These are phyloP conservation scores for Candida silvicultrix DNA, from an alignment of 805 yeast genomes.

Conservation along the genomic window DNA sequence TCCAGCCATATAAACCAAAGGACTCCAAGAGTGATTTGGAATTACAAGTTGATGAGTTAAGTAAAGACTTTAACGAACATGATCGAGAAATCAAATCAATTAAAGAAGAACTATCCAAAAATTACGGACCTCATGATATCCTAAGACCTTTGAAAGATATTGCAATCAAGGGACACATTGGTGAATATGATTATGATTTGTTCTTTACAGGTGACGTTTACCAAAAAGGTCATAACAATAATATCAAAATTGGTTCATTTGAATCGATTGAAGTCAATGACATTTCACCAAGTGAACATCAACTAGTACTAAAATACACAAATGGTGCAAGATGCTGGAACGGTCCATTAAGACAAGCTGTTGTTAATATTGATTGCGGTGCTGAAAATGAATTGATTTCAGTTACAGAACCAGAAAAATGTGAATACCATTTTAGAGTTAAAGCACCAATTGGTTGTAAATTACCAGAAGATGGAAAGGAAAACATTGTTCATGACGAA, in stretches of 20 bases:
- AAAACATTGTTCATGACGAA: background rate
- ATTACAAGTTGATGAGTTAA: constrained; percentile 9
- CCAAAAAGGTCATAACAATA: constrained; percentile 47
- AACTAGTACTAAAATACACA: constrained; percentile 34
- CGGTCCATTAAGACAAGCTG: constrained; percentile 78
- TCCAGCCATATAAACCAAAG: constrained; percentile 2
- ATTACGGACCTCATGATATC: constrained; percentile 59
- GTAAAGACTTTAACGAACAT: background rate
- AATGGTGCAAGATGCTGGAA: constrained; percentile 88
- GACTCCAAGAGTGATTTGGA: constrained; percentile 1
- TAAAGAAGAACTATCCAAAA: constrained; percentile 15
- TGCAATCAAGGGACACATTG: constrained; percentile 45
- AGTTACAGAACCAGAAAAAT: constrained; percentile 85
- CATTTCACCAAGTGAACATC: constrained; percentile 25
- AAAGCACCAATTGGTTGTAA: constrained; percentile 37
- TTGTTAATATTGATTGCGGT: constrained; percentile 64
- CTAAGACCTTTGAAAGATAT: constrained; percentile 48
- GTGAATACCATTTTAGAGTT: constrained; percentile 59
- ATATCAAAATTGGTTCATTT: constrained; percentile 45
- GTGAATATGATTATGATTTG: constrained; percentile 65
- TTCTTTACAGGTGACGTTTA: constrained; percentile 50
- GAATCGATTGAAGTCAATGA: constrained; percentile 22
- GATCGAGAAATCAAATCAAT: constrained; percentile 12
- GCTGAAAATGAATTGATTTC: constrained; percentile 43
- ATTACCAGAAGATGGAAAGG: background rate